Evolutionary conservation across 2,329 filamentous ascomycete species (phyloP), one percentile per base, ranked within the genome.

Genomic region (Daldinia sp.): DNA sequence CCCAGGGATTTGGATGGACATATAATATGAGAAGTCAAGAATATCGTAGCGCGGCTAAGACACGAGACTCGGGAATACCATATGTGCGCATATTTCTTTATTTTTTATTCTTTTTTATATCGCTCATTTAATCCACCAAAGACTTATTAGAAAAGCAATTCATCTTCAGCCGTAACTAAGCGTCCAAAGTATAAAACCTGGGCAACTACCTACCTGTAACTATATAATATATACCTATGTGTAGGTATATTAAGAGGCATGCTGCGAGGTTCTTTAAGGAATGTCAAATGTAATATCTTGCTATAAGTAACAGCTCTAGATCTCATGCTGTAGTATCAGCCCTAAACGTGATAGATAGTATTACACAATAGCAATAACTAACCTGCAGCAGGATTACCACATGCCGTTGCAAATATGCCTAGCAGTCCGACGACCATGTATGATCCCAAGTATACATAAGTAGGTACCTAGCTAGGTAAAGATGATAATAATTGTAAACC

Each of bases 271-370:
- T 15, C 5, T 3, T 34, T 34, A 2, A 2, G 1, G 3, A 13
- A 11, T 35, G 23, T 48, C 3, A 17, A 21, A n/a, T 34, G n/a
- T 10, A 15, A 49, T 7, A 34, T 53, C 48, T 29, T 61, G 41
- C 41, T 34, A 23, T 47, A 34, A 49, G 45, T 58, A 37, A 41
- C 41, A 54, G 53, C 50, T 41, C 23, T 10, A 32, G 45, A 25
- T 56, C 53, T 64, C 53, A 59, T 58, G 39, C 53, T 35, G 23
- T 55, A 58, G 39, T 58, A 23, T 58, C 41, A 61, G 45, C 43
- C 25, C 21, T 27, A 41, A 59, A 8, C 45, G 47, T 41, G 34
- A 48, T 48, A 51, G 34, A 48, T 48, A 51, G 45, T 48, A 25
- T 55, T 47, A 21, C 25, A 3, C 30, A 35, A 8, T 34, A n/a